Evolutionary conservation across 2,329 filamentous ascomycete genomes (phyloP).

Genomic region (Alternaria gaisen): DNA sequence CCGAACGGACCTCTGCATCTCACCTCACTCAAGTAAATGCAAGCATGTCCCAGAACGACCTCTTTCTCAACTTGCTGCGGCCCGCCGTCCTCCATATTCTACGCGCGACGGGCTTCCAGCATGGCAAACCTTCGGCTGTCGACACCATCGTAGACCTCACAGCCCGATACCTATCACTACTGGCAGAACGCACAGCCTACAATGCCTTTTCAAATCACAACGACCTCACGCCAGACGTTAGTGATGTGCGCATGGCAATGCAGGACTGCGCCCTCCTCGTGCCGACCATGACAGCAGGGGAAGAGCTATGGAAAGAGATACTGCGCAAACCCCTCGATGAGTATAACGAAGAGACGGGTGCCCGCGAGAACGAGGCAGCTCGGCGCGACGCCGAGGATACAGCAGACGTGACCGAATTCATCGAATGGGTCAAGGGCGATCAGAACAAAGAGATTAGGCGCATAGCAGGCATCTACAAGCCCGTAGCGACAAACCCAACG

Average conservation of each 20-base stretch:
- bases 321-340: slow-evolving; percentile 56
- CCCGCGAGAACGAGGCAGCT: slow-evolving; percentile 54
- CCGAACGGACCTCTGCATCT: slow-evolving; percentile 28
- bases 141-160: slow-evolving; percentile 90
- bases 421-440: slow-evolving; percentile 79
- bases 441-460: slow-evolving; percentile 82
- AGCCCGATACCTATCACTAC: slow-evolving; percentile 78
- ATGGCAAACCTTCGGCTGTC: slow-evolving; percentile 80
- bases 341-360: slow-evolving; percentile 51
- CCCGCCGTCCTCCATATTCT: slow-evolving; percentile 90
- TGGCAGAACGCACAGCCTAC: slow-evolving; percentile 75
- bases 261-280: slow-evolving; percentile 79
- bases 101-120: slow-evolving; percentile 88
- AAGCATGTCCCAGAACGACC: slow-evolving; percentile 52
- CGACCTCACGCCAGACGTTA: slow-evolving; percentile 69
- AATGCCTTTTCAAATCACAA: slow-evolving; percentile 77
- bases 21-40: slow-evolving; percentile 12
- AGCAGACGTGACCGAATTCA: slow-evolving; percentile 78
- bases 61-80: slow-evolving; percentile 81
- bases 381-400: slow-evolving; percentile 73
- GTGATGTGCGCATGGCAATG: slow-evolving; percentile 86
- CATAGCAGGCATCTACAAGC: slow-evolving; percentile 73
- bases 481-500: slow-evolving; percentile 49
- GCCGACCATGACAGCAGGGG: slow-evolving; percentile 71
- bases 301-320: slow-evolving; percentile 71